Percentiles rank a stretch among this genome's conserved stretches.
Evolutionary conservation across 2,329 filamentous ascomycete genomes (phyloP).

Genomic region (Nothomitra cinnamomea): DNA sequence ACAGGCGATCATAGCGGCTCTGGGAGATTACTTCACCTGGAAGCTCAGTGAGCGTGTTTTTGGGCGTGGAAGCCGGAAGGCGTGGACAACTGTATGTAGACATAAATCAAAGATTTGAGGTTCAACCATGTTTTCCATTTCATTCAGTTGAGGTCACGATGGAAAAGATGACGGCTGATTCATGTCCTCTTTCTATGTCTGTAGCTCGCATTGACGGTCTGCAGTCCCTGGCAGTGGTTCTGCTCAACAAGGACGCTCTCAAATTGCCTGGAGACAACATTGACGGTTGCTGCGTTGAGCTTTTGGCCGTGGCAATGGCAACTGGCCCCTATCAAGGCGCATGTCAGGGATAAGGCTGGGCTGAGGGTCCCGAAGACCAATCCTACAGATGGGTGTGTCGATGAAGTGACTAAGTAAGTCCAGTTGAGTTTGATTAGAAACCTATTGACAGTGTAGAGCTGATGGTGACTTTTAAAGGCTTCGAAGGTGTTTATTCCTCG

Average conservation of each 20-base stretch:
- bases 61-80: constrained; percentile 42
- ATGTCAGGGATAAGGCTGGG: constrained; percentile 25
- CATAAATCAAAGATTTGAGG: neutral
- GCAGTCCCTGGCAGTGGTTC: constrained; percentile 93
- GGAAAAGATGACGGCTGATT: constrained; percentile 5
- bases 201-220: constrained; percentile 51
- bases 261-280: constrained; percentile 79
- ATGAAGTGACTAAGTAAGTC: constrained; percentile 6
- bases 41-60: constrained; percentile 59
- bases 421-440: neutral
- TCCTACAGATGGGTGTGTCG: constrained; percentile 5
- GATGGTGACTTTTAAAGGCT: constrained; percentile 25
- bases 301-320: constrained; percentile 76
- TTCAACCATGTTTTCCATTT: neutral
- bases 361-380: constrained; percentile 18
- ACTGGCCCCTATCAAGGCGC: constrained; percentile 18
- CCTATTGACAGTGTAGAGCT: constrained; percentile 1
- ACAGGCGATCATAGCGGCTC: constrained; percentile 62
- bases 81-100: constrained; percentile 51
- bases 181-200: neutral
- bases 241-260: constrained; percentile 86
- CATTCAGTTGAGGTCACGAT: neutral
- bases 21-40: constrained; percentile 79
- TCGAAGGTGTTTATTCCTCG: constrained; percentile 51
- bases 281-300: constrained; percentile 64